A percentile compares a stretch with the other conserved stretches of the same genome.
Evolutionary conservation across 495 filamentous ascomycete species (phyloP).

Genomic region (Bacidia rubella): DNA sequence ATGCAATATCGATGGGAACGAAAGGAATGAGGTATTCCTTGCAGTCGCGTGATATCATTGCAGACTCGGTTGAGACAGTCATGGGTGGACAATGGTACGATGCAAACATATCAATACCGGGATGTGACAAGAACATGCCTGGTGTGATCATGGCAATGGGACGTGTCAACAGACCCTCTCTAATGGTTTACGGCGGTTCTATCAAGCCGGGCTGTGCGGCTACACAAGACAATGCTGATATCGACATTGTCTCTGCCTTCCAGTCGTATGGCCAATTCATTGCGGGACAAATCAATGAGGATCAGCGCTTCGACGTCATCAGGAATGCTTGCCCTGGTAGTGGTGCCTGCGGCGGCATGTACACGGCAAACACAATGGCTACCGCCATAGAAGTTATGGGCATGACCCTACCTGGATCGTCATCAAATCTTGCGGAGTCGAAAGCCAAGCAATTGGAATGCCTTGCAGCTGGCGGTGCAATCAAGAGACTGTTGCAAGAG

Average conservation of each 20-base stretch:
- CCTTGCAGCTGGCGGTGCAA: constrained; percentile 66
- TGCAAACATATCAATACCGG: constrained; percentile 94
- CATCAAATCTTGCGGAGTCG: constrained; percentile 81
- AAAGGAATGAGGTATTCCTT: constrained; percentile 87
- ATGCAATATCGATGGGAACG: constrained; percentile 45
- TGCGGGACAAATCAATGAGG: constrained; percentile 78
- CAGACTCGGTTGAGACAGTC: constrained; percentile 95
- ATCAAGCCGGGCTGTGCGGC: constrained; percentile 79
- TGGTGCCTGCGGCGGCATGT: constrained; percentile 97
- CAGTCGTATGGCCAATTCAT: constrained; percentile 96
- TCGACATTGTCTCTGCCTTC: constrained; percentile 95
- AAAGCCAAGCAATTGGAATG: constrained; percentile 79
- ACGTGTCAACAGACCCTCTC: constrained; percentile 75
- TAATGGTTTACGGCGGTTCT: constrained; percentile 96
- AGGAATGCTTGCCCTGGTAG: constrained; percentile 84
- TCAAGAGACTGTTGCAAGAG: constrained; percentile 72
- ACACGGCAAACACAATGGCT: constrained; percentile 98
- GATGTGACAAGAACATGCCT: constrained; percentile 99
- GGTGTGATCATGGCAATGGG: constrained; percentile 98
- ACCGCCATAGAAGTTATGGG: constrained; percentile 93
- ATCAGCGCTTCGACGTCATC: constrained; percentile 86
- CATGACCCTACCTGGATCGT: constrained; percentile 88
- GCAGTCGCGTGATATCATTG: constrained; percentile 90
- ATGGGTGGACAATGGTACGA: constrained; percentile 99
- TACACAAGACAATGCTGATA: constrained; percentile 57